Percentiles rank a stretch among this genome's conserved stretches.
Evolutionary conservation across 257 asterid species (phyloP).

Genomic region (Linaria vulgaris): DNA sequence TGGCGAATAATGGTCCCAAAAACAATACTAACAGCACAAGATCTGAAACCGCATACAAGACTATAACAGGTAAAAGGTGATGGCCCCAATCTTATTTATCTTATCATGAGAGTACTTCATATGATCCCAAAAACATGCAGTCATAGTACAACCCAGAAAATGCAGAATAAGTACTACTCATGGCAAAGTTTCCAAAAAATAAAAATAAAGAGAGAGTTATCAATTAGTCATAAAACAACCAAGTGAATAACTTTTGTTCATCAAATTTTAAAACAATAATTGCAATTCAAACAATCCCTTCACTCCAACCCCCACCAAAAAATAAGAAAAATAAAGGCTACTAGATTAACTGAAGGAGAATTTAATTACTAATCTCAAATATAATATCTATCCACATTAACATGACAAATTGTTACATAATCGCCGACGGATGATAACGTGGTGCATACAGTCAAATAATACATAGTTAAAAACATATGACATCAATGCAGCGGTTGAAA

Average conservation of each 20-base stretch:
- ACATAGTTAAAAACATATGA: too few relatives aligned
- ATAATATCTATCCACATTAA: background rate
- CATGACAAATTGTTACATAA: too few relatives aligned
- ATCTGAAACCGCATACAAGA: background rate
- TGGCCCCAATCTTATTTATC: constrained; percentile 23
- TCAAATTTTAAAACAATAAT: background rate
- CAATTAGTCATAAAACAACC: background rate
- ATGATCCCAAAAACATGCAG: background rate
- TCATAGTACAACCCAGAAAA: constrained; percentile 4
- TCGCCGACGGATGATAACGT: too few relatives aligned
- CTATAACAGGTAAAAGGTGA: background rate
- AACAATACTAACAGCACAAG: background rate
- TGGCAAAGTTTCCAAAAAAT: background rate
- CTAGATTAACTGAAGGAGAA: background rate
- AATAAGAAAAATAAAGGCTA: background rate
- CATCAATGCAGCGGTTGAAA: too few relatives aligned
- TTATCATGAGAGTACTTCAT: constrained; percentile 7
- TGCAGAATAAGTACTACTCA: background rate
- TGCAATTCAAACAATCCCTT: background rate
- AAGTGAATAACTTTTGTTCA: too few relatives aligned
- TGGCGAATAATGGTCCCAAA: constrained; percentile 14
- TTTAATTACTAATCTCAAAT: background rate
- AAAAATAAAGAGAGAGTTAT: too few relatives aligned
- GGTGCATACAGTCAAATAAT: too few relatives aligned
- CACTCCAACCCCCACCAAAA: background rate